Percentiles rank a stretch among this genome's conserved stretches.
These are phyloP conservation scores for Euphorbia lathyris DNA, from an alignment of 345 rosid species.

Conservation along the genomic window DNA sequence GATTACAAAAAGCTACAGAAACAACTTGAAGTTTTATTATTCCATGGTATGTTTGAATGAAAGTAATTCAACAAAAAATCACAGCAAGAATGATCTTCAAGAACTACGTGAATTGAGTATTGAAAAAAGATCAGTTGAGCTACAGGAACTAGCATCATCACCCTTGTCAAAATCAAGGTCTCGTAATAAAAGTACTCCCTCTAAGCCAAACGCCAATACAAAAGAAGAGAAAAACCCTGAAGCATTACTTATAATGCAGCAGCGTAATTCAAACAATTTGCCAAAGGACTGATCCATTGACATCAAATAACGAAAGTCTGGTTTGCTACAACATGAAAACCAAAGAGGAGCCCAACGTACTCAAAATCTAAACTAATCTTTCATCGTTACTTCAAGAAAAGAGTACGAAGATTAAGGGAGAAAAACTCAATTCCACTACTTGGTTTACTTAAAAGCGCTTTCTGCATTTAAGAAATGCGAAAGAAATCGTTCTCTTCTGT, in stretches of 20 bases:
- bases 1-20: not conserved
- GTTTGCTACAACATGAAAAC: not conserved
- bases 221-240: no score
- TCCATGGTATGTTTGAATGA: not conserved
- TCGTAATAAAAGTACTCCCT: not conserved
- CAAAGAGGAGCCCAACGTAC: not conserved
- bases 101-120: not conserved
- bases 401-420: not conserved
- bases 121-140: not conserved
- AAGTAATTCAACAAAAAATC: not conserved
- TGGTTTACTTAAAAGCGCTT: slow-evolving; percentile 10
- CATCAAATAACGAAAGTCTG: not conserved
- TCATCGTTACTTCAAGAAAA: not conserved
- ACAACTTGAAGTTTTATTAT: not conserved
- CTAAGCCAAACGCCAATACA: no score
- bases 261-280: not conserved
- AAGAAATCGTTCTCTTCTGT: not conserved
- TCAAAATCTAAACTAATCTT: not conserved
- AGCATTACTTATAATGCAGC: not conserved
- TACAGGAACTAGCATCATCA: not conserved
- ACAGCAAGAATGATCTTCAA: not conserved
- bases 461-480: not conserved
- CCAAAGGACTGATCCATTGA: not conserved
- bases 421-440: not conserved
- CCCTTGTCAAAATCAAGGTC: not conserved